These are phyloP conservation scores for Neoboletus brunneissimus DNA, from an alignment of 768 basidiomycete genomes.

Conservation along the genomic window DNA sequence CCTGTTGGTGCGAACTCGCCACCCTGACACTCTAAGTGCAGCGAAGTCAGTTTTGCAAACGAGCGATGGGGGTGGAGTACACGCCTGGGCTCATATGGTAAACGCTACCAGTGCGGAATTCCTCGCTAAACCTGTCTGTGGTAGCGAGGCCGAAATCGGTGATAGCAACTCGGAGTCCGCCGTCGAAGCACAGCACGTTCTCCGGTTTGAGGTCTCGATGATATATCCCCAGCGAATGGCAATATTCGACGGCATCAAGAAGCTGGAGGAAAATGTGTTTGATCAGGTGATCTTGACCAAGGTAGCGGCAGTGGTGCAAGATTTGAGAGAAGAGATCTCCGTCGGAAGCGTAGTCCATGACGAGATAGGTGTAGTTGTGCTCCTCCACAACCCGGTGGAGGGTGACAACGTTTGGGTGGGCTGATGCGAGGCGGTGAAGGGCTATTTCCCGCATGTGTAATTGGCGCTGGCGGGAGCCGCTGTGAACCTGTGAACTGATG, in stretches of 20 bases:
- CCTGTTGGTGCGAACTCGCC: slow-evolving; percentile 60
- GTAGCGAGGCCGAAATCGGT: slow-evolving; percentile 97
- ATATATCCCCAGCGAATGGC: slow-evolving; percentile 88
- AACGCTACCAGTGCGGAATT: slow-evolving; percentile 95
- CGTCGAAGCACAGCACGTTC: slow-evolving; percentile 84
- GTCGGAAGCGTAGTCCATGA: slow-evolving; percentile 91
- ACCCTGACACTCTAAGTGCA: slow-evolving; percentile 74
- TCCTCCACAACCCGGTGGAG: slow-evolving; percentile 89
- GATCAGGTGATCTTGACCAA: slow-evolving; percentile 82
- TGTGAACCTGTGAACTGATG: slow-evolving; percentile 47
- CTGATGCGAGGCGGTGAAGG: slow-evolving; percentile 71
- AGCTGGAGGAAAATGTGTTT: slow-evolving; percentile 90
- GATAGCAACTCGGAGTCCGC: slow-evolving; percentile 74
- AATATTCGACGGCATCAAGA: slow-evolving; percentile 89
- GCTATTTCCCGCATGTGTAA: slow-evolving; percentile 88
- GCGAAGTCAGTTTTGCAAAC: slow-evolving; percentile 23
- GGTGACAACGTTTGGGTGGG: slow-evolving; percentile 80
- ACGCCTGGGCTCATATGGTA: slow-evolving; percentile 96
- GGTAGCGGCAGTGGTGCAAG: slow-evolving; percentile 66
- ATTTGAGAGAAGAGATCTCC: slow-evolving; percentile 95
- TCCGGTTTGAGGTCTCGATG: slow-evolving; percentile 98
- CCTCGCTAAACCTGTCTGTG: slow-evolving; percentile 76
- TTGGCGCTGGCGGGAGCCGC: slow-evolving; percentile 54
- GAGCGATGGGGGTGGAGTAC: slow-evolving; percentile 20
- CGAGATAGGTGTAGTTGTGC: slow-evolving; percentile 75